Base-by-base conservation (phyloP, 768 basidiomycete species). In the Royoungia palumana region DNA sequence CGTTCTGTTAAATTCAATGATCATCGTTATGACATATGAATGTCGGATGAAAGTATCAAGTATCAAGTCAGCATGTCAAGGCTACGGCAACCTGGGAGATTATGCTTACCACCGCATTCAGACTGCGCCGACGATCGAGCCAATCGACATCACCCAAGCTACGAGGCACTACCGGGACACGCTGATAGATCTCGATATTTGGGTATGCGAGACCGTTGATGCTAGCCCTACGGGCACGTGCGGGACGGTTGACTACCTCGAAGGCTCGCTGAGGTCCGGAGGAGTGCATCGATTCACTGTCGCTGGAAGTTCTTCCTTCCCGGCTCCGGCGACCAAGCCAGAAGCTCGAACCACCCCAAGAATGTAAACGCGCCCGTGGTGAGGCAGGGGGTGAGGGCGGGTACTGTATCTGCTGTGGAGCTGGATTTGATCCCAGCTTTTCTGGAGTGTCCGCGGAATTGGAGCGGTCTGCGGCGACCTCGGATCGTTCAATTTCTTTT, bases 121-220 rank as follows among this genome's bases (percentile, higher is more conserved):
- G 68, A 62, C 83, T 88, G 49, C 87, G 78, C 44, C 89, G 75
- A 43, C 85, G 79, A 48, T 84, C 78, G 28, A 89, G 70, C 89
- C 89, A 91, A 61, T 87, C 87, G 42, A 87, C 72, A 60, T 91
- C 87, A 25, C 81, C 80, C 34, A 89, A 69, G 52, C 77, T 82
- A 48, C 80, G 72, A 25, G 78, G 72, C 14, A 74, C 63, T 34
- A 52, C 72, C 60, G 59, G 78, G 58, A 64, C 69, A 60, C 63
- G 73, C 53, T 59, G 83, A 74, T 62, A 76, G 35, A 41, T 71
- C 70, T 45, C 75, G 77, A 55, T 81, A 73, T 51, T 69, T 61
- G 59, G 63, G 38, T 67, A 71, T 24, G 66, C 63, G 19, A 75
- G 64, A 24, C 74, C 74, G 34, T 74, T 71, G 19, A 59, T 68